phyloP scores from a whole-genome alignment of 306 rosid genomes.

The Trifolium dubium region DNA sequence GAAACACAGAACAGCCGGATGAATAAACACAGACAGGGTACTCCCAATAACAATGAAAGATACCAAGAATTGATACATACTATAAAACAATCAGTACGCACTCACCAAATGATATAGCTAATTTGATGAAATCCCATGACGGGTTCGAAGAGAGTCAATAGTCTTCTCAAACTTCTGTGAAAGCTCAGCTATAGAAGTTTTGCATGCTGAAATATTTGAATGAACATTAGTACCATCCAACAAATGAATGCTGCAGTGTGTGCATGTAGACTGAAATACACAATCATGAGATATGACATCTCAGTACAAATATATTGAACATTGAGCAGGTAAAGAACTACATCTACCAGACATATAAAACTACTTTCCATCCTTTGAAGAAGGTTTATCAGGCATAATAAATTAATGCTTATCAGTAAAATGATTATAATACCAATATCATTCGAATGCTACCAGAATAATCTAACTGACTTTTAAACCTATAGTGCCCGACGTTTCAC shows the following conservation, averaged over 20 bases:
- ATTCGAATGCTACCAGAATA: background rate
- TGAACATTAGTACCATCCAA: slow-evolving; percentile 26
- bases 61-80: slow-evolving; percentile 41
- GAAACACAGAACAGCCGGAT: background rate
- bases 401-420: background rate
- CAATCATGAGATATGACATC: slow-evolving; percentile 14
- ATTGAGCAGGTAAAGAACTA: slow-evolving; percentile 7
- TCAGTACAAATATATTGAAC: slow-evolving; percentile 5
- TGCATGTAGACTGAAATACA: slow-evolving; percentile 16
- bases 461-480: background rate
- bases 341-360: background rate
- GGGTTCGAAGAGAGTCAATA: slow-evolving; percentile 65
- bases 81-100: slow-evolving; percentile 27
- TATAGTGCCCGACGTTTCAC: background rate
- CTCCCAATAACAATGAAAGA: slow-evolving; percentile 24
- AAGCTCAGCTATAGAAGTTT: slow-evolving; percentile 67
- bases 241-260: slow-evolving; percentile 22
- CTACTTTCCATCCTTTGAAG: background rate
- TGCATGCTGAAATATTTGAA: slow-evolving; percentile 65
- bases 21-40: slow-evolving; percentile 6
- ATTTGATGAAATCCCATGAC: slow-evolving; percentile 63
- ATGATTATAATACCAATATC: background rate
- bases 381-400: background rate
- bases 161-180: slow-evolving; percentile 76
- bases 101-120: slow-evolving; percentile 45